Base-by-base conservation (phyloP, 1,284 basidiomycete species). In the Ustilago sp. region DNA sequence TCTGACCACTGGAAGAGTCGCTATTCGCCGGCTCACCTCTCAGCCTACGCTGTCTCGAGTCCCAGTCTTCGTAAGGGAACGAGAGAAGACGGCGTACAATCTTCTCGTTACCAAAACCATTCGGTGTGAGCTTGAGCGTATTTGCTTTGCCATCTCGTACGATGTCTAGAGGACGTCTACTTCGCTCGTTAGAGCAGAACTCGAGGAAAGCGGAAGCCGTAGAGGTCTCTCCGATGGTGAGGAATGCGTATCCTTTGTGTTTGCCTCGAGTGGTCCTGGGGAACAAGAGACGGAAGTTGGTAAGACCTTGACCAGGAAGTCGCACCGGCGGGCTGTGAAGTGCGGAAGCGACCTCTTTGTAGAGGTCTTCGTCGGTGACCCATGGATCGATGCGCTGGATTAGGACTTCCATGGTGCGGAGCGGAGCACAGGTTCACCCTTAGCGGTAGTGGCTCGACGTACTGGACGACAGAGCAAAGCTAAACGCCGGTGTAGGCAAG, bases 321-420 rank as follows among this genome's bases (percentile, higher is more conserved):
- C 54, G 59, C 17, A 74, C 68, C 13, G 72, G 72, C 7, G 36
- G 51, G 8, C 45, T 60, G 50, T 74, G 72, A 3, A 74, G 59
- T 17, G 67, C 72, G 17, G 13, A 12, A 19, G 72, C 67, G 34
- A 70, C 39, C 28, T 39, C 56, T 19, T 43, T 63, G 67, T 74
- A 70, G 3, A 74, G 61, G n/a, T 70, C 63, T 15, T 74, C 63
- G 32, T 67, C 59, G 34, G 55, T 67, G 50, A 69, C 72, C 72
- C 72, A 74, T 0, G 45, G 9, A 23, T 70, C 59, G 56, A 74
- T 74, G 4, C 48, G 19, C 6, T 62, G 51, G 38, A 74, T 41
- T 8, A 39, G 59, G 17, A 74, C 43, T 41, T 74, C 72, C 72
- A 74, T 74, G 23, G 28, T 50, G 57, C 51, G 36, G 19, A n/a